A percentile compares a stretch with the other conserved stretches of the same genome.
Conservation (phyloP, 805 yeast species). For the Kodamaea sagamina region DNA sequence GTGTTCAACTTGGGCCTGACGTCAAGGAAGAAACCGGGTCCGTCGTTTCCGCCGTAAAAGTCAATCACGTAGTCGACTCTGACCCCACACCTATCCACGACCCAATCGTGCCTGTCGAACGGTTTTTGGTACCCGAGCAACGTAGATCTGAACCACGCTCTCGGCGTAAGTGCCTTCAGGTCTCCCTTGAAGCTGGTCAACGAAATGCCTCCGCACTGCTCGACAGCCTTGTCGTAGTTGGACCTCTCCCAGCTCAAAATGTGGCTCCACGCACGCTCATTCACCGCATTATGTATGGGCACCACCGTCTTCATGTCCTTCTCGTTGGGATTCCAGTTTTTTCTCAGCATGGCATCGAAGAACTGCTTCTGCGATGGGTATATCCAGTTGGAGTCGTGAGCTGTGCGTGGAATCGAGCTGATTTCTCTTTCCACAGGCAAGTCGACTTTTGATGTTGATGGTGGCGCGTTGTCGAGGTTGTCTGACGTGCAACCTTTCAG, state of each 20-base stretch:
- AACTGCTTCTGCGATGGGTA: constrained; percentile 96
- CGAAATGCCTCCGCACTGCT: constrained; percentile 77
- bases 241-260: constrained; percentile 79
- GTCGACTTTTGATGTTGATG: constrained; percentile 28
- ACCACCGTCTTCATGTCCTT: constrained; percentile 87
- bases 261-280: constrained; percentile 89
- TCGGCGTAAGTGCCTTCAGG: constrained; percentile 79
- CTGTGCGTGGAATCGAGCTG: constrained; percentile 80
- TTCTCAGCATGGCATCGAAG: constrained; percentile 89
- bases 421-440: constrained; percentile 76
- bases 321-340: constrained; percentile 81
- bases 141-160: constrained; percentile 70
- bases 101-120: constrained; percentile 97
- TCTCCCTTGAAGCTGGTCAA: constrained; percentile 89
- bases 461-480: constrained; percentile 35
- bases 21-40: constrained; percentile 72
- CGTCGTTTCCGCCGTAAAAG: constrained; percentile 57
- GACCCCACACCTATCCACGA: constrained; percentile 78
- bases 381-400: constrained; percentile 71
- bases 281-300: constrained; percentile 91
- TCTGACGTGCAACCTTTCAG: constrained; percentile 48
- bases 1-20: constrained; percentile 89
- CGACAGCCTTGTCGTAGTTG: constrained; percentile 48
- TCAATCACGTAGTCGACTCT: constrained; percentile 90
- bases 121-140: constrained; percentile 74